Base-by-base conservation (phyloP, 2,329 filamentous ascomycete genomes). In the Fusarium metavorans region DNA sequence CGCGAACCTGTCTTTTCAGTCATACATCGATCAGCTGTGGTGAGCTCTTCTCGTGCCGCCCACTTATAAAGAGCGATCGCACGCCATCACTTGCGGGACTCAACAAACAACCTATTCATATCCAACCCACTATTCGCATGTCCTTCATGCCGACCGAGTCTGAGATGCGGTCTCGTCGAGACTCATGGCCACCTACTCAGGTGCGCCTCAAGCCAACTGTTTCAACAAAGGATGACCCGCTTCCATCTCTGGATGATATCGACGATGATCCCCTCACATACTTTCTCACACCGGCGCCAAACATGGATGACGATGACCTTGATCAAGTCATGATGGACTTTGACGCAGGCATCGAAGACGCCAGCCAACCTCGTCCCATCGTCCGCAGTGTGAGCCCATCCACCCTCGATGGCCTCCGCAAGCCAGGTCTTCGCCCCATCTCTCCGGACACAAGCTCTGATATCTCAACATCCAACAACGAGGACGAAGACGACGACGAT, bases 331-430 rank as follows among this genome's bases (percentile, higher is more conserved):
- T 87, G 79, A 83, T 87, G 81, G 87, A 88, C 73, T 87, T 89
- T 74, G 88, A 90, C 77, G 89, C 89, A 41, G 88, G 89, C 65
- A 91, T 91, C 78, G 88, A 90, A 77, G 85, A 88, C 74, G 78
- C 83, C 64, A 85, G 82, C 68, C 83, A 83, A 5, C 85, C 86
- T 4, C 79, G 81, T 32, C 84, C 85, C 18, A 83, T 87, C 45
- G 82, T 90, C 62, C 85, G 89, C 70, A 90, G 87, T 73, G 85
- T 91, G 68, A 90, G 88, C 77, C 89, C 89, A 3, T 90, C 88
- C 1, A 88, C 84, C 34, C 87, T 91, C 35, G 86, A 85, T 27
- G 87, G 87, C 5, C 85, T 89, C 18, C 83, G 84, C 68, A 87
- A 85, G 77, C 80, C 85, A 6, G 77, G 77, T 7, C 71, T 79